Evolutionary conservation across 768 basidiomycete species (phyloP).

Genomic region (Trametopsis cervina): DNA sequence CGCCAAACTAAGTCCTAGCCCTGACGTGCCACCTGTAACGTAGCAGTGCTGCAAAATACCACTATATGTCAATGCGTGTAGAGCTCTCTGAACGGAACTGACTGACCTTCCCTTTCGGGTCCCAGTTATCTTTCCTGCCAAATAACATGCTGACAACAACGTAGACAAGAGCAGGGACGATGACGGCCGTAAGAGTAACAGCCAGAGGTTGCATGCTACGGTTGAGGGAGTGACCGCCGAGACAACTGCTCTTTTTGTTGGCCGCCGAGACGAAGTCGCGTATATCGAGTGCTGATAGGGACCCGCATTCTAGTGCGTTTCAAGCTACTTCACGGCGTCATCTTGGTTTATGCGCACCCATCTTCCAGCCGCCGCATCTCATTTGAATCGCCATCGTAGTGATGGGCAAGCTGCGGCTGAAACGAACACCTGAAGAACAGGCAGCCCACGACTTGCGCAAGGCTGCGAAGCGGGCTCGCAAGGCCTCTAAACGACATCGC

Average conservation of each 20-base stretch:
- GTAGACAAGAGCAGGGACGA: constrained; percentile 6
- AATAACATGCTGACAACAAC: constrained; percentile 13
- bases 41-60: constrained; percentile 60
- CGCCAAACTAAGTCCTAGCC: constrained; percentile 73
- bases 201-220: background rate
- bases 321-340: too few species aligned
- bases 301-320: too few species aligned
- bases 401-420: constrained; percentile 30
- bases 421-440: constrained; percentile 32
- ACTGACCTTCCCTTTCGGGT: constrained; percentile 14
- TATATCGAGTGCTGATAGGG: too few species aligned
- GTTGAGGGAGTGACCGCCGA: too few species aligned
- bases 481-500: constrained; percentile 29
- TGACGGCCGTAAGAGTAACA: constrained; percentile 4
- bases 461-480: constrained; percentile 45
- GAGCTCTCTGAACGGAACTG: background rate
- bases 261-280: too few species aligned
- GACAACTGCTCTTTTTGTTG: too few species aligned
- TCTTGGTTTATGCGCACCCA: background rate
- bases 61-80: background rate
- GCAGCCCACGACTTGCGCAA: constrained; percentile 29
- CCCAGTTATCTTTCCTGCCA: constrained; percentile 21
- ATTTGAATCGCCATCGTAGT: background rate
- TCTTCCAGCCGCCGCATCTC: background rate
- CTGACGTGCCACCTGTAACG: constrained; percentile 78